Conservation (phyloP, 805 yeast species). For the Lipomyces chichibuensis region DNA sequence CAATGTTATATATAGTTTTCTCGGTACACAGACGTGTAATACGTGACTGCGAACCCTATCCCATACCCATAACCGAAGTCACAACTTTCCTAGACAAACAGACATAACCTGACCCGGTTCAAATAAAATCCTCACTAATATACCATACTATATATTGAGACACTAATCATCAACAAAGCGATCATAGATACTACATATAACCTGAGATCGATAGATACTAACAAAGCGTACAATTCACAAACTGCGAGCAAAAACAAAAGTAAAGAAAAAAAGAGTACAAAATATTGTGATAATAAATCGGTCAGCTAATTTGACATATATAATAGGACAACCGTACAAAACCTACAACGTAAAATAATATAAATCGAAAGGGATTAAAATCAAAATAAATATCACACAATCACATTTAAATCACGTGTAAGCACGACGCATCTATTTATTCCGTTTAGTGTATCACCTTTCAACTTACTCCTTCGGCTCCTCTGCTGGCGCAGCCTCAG, state of each 20-base stretch:
- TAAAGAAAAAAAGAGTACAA: neutral
- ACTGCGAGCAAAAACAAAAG: neutral
- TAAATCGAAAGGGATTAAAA: slow-evolving; percentile 6
- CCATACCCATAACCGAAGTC: neutral
- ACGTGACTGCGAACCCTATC: neutral
- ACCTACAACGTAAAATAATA: neutral
- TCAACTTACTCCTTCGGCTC: slow-evolving; percentile 19
- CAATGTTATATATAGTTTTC: no score
- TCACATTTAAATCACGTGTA: neutral
- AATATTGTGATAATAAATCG: neutral
- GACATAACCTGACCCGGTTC: no score
- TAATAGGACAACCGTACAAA: neutral
- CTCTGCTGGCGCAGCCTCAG: slow-evolving; percentile 37
- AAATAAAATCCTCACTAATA: neutral
- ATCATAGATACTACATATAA: neutral
- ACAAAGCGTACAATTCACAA: neutral
- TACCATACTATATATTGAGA: neutral
- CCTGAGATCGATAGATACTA: neutral
- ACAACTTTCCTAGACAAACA: no score
- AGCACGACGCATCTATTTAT: slow-evolving; percentile 8
- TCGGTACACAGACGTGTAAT: neutral
- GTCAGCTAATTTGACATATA: neutral
- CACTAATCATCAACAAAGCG: neutral
- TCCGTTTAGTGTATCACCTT: neutral
- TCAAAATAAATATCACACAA: slow-evolving; percentile 6